Evolutionary conservation across 148 eudicot genomes (phyloP).

Genomic region (Vaccinium vitisidaea): DNA sequence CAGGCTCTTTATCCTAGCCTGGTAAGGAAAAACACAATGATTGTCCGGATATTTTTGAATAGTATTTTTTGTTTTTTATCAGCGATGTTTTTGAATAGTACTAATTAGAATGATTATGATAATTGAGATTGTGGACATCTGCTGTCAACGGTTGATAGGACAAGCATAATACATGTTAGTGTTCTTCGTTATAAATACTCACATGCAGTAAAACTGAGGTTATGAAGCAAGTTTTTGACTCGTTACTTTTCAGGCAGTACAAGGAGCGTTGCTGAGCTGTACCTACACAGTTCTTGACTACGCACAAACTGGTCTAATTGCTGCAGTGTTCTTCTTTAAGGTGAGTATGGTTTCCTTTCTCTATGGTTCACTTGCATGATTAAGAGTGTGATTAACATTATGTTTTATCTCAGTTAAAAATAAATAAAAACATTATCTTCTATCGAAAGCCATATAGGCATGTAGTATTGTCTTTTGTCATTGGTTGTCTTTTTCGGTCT

Average conservation of each 20-base stretch:
- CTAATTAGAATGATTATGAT: not conserved
- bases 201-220: not conserved
- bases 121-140: not conserved
- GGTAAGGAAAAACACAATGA: not conserved
- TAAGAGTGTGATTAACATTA: not conserved
- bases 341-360: constrained; percentile 34
- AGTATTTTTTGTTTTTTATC: not conserved
- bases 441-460: not conserved
- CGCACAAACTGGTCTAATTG: constrained; percentile 95
- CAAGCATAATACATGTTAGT: not conserved
- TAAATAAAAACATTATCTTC: not conserved
- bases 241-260: constrained; percentile 62
- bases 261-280: constrained; percentile 72
- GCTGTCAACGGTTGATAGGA: not conserved
- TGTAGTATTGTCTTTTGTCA: not conserved
- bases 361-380: not conserved
- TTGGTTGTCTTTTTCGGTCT: not conserved
- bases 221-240: not conserved
- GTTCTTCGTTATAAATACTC: not conserved
- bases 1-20: not conserved
- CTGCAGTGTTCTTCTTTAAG: constrained; percentile 94
- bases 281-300: constrained; percentile 91
- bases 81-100: not conserved
- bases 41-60: not conserved
- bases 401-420: not conserved